These are phyloP conservation scores for Pseudogymnoascus sp. DNA, from an alignment of 2,329 filamentous ascomycete genomes.

Conservation along the genomic window DNA sequence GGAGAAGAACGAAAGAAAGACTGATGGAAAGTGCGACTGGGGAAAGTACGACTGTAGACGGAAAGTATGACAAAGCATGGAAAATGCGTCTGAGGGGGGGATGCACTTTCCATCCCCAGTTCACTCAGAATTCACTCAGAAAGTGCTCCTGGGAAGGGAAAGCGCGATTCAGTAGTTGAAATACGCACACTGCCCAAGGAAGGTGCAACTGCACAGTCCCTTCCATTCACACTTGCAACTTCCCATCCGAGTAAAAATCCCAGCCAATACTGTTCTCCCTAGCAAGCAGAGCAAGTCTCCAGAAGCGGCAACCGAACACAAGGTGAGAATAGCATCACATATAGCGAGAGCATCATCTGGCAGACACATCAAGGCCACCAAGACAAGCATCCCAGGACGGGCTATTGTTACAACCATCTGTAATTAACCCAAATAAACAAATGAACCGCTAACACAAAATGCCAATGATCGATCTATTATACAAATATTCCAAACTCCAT, in stretches of 20 bases:
- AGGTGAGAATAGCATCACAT: not conserved
- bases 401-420: not conserved
- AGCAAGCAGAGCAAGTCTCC: not conserved
- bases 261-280: not conserved
- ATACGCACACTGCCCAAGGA: not conserved
- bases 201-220: not conserved
- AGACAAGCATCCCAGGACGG: not conserved
- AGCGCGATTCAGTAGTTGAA: not conserved
- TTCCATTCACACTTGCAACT: not conserved
- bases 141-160: not conserved
- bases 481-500: slow-evolving; percentile 8
- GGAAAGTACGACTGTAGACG: not conserved
- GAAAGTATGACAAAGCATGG: not conserved
- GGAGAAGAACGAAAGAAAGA: no score
- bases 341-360: not conserved
- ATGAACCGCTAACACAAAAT: slow-evolving; percentile 1
- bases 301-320: no score
- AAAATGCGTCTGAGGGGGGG: not conserved
- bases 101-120: not conserved
- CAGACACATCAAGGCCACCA: not conserved
- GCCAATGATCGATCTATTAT: not conserved
- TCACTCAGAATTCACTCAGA: not conserved
- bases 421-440: not conserved
- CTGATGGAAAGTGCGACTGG: no score
- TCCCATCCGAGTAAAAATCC: not conserved